A percentile compares a stretch with the other conserved stretches of the same genome.
These are phyloP conservation scores for Dendrocalamus latiflorus DNA, from an alignment of 202 grass and related monocot genomes.

Conservation along the genomic window DNA sequence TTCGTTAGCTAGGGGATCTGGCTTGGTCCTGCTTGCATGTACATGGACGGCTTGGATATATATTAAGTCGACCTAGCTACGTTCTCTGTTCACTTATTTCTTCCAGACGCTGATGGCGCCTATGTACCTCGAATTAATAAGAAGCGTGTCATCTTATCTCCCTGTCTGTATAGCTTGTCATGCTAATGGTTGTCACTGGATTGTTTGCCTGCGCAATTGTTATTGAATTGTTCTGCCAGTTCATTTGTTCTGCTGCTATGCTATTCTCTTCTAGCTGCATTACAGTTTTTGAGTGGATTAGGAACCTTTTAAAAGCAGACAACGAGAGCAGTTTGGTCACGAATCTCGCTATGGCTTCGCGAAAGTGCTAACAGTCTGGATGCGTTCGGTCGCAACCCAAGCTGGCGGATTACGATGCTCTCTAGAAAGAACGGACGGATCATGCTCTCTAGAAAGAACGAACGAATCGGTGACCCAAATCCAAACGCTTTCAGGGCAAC, in stretches of 20 bases:
- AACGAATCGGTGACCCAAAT: not conserved
- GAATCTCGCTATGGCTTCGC: not conserved
- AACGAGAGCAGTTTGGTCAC: not conserved
- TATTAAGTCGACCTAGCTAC: not conserved
- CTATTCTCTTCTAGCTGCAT: not conserved
- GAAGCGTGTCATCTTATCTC: not conserved
- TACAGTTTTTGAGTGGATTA: not conserved
- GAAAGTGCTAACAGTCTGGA: not conserved
- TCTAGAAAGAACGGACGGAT: not conserved
- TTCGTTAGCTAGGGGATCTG: conserved; percentile 37
- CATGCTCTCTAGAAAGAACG: not conserved
- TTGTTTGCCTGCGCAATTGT: not conserved
- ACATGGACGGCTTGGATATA: not conserved
- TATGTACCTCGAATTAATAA: not conserved
- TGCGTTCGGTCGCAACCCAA: not conserved
- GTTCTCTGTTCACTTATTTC: not conserved
- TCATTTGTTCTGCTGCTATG: not conserved
- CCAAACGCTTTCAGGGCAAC: not conserved
- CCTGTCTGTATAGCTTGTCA: not conserved
- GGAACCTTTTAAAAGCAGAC: too few relatives aligned
- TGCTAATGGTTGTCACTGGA: not conserved
- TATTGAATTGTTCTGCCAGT: not conserved
- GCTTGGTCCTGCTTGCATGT: not conserved
- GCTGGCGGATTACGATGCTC: not conserved
- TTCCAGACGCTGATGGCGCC: not conserved